Conservation (phyloP, 805 yeast genomes). For the Blastobotrys mokoenaii region DNA sequence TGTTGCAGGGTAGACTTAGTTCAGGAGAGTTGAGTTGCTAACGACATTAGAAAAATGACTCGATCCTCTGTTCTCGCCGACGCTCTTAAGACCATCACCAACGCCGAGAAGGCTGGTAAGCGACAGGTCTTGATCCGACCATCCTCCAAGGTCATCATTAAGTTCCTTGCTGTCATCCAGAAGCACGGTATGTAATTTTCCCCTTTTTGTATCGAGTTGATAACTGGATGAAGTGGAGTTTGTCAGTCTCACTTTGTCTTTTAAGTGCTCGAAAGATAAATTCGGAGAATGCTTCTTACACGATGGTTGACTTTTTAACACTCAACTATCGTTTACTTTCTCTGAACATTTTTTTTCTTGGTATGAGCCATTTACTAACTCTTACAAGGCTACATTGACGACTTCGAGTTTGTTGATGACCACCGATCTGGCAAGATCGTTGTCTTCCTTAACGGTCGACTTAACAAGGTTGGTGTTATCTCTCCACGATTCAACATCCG, state of each 20-base stretch:
- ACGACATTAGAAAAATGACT: slow-evolving; percentile 53
- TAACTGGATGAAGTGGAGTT: slow-evolving; percentile 97
- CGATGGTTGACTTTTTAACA: slow-evolving; percentile 19
- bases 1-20: background rate
- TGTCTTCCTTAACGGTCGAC: slow-evolving; percentile 94
- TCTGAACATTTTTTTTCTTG: slow-evolving; percentile 23
- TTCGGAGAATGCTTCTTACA: slow-evolving; percentile 29
- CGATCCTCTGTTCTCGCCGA: slow-evolving; percentile 98
- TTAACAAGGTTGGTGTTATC: slow-evolving; percentile 98
- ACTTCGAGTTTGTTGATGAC: slow-evolving; percentile 96
- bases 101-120: slow-evolving; percentile 99
- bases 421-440: slow-evolving; percentile 98
- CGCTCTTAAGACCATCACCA: slow-evolving; percentile 96
- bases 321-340: slow-evolving; percentile 29
- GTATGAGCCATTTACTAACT: slow-evolving; percentile 7
- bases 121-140: slow-evolving; percentile 98
- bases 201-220: slow-evolving; percentile 56
- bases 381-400: slow-evolving; percentile 74
- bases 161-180: slow-evolving; percentile 94
- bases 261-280: slow-evolving; percentile 89
- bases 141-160: slow-evolving; percentile 95
- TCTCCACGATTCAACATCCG: slow-evolving; percentile 98
- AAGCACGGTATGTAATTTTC: slow-evolving; percentile 66
- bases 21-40: slow-evolving; percentile 1
- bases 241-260: slow-evolving; percentile 90